phyloP scores from a whole-genome alignment of 768 basidiomycete genomes.

The Pleurotus eryngii region DNA sequence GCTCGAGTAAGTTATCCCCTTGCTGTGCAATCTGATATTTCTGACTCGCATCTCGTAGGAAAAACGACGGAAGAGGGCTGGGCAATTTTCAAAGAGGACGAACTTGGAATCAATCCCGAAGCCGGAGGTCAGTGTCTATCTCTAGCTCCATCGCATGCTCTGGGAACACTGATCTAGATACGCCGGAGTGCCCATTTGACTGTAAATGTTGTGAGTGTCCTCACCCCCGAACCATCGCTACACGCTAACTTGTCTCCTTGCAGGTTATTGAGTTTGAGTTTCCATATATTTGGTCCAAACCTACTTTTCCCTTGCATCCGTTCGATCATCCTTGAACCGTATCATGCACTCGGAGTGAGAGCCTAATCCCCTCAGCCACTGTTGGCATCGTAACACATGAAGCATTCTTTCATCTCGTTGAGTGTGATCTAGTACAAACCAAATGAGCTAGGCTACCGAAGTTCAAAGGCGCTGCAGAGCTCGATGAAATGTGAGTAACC shows the following conservation, averaged over 20 bases:
- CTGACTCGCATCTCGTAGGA: conserved; percentile 40
- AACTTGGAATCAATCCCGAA: conserved; percentile 63
- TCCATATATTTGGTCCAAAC: neutral
- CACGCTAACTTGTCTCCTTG: neutral
- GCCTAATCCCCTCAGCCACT: too few relatives aligned
- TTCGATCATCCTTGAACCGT: too few relatives aligned
- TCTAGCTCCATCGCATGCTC: conserved; percentile 16
- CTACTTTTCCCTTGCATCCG: too few relatives aligned
- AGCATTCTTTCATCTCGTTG: too few relatives aligned
- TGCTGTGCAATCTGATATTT: neutral
- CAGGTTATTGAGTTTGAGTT: conserved; percentile 22
- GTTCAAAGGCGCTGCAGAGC: too few relatives aligned
- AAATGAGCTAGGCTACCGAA: too few relatives aligned
- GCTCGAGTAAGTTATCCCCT: conserved; percentile 51
- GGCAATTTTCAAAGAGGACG: conserved; percentile 77
- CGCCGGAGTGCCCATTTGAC: conserved; percentile 83
- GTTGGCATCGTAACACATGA: too few relatives aligned
- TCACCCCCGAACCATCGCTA: neutral
- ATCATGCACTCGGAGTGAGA: too few relatives aligned
- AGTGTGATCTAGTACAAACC: too few relatives aligned
- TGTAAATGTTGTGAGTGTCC: conserved; percentile 75
- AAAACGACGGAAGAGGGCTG: conserved; percentile 80
- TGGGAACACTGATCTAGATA: conserved; percentile 47
- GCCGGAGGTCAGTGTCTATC: conserved; percentile 61
- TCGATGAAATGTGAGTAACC: too few relatives aligned